Conservation (phyloP, 2,329 filamentous ascomycete species). For the Monosporascus sp. region DNA sequence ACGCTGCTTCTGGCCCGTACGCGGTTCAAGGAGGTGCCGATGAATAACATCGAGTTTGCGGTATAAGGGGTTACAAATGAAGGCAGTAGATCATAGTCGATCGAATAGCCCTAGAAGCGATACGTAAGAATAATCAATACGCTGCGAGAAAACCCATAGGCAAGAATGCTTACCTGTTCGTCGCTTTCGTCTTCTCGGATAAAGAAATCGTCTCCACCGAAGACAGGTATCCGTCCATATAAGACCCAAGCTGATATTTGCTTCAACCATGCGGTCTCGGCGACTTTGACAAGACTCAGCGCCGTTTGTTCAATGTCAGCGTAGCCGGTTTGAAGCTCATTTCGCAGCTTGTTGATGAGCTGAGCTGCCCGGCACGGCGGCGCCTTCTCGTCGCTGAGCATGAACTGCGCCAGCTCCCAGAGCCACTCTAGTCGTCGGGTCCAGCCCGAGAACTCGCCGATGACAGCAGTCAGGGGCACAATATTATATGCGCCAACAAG, state of each 20-base stretch:
- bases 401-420: conserved; percentile 65
- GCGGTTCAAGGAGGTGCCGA: conserved; percentile 84
- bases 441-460: conserved; percentile 85
- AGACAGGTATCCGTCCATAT: conserved; percentile 75
- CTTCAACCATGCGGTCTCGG: conserved; percentile 87
- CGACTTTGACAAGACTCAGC: conserved; percentile 64
- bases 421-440: conserved; percentile 81
- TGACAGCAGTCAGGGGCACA: conserved; percentile 80
- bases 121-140: not conserved
- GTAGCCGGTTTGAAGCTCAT: conserved; percentile 81
- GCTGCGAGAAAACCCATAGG: not conserved
- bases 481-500: conserved; percentile 90
- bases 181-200: conserved; percentile 49
- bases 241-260: conserved; percentile 87
- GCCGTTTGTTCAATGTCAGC: conserved; percentile 76
- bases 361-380: conserved; percentile 58
- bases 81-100: conserved; percentile 60
- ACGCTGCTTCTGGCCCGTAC: conserved; percentile 55
- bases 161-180: conserved; percentile 30
- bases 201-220: conserved; percentile 83
- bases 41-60: conserved; percentile 80
- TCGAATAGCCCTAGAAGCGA: conserved; percentile 48
- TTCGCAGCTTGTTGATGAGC: conserved; percentile 71
- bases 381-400: conserved; percentile 40
- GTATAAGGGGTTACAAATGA: conserved; percentile 71